These are phyloP conservation scores for Penicillium angulare DNA, from an alignment of 495 filamentous ascomycete species.

Conservation along the genomic window DNA sequence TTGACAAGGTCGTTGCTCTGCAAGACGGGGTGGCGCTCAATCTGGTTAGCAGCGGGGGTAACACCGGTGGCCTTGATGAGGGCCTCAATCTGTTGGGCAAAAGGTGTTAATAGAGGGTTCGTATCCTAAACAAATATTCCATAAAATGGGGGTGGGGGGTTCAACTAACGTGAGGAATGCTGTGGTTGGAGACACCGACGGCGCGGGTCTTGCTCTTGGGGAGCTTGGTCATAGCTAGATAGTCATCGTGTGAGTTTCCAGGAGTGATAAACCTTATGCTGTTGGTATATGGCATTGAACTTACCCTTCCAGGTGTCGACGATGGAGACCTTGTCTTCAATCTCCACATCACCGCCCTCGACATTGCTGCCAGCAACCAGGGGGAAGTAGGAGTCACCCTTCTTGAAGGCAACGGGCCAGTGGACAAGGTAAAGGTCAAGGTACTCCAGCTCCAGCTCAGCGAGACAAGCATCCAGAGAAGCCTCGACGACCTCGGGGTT, in stretches of 20 bases:
- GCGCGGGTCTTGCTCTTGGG: conserved; percentile 51
- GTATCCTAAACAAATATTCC: no score
- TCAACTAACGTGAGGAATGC: conserved; percentile 38
- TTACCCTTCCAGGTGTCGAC: conserved; percentile 52
- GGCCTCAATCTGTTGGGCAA: conserved; percentile 40
- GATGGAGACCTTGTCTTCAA: conserved; percentile 48
- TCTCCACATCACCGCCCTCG: conserved; percentile 39
- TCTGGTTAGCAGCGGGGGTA: conserved; percentile 50
- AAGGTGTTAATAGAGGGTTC: conserved; percentile 1
- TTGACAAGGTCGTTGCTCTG: conserved; percentile 43
- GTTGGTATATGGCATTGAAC: not conserved
- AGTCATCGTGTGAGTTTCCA: conserved; percentile 1
- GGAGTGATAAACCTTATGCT: not conserved
- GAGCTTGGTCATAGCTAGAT: conserved; percentile 48
- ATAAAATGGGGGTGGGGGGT: not conserved
- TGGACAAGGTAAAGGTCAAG: conserved; percentile 54
- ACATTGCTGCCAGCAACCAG: conserved; percentile 33
- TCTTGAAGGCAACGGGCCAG: conserved; percentile 50
- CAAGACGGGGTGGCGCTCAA: conserved; percentile 51
- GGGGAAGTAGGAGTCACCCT: conserved; percentile 44
- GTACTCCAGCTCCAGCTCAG: conserved; percentile 49
- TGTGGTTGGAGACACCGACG: conserved; percentile 53
- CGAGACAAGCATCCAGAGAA: conserved; percentile 45
- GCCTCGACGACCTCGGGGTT: conserved; percentile 45
- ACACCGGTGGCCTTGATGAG: conserved; percentile 49